Evolutionary conservation across 2,329 filamentous ascomycete genomes (phyloP).

Genomic region (Pseudogymnoascus sp.): DNA sequence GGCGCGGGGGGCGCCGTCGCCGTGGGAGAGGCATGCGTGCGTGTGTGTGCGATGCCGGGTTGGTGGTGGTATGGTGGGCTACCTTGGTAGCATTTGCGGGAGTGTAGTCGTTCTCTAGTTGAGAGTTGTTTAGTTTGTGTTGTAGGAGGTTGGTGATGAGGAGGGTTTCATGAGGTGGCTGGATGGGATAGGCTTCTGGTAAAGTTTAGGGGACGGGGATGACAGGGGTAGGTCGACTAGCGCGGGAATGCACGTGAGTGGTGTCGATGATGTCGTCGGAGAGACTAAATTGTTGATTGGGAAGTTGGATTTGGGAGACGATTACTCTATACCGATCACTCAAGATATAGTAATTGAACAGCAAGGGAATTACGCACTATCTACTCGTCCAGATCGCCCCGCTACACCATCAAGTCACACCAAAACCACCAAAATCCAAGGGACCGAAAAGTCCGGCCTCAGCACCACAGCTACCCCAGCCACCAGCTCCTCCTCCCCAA

Average conservation of each 20-base stretch:
- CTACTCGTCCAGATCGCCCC: no score
- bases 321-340: neutral
- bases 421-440: neutral
- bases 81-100: constrained; percentile 10
- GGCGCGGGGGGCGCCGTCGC: constrained; percentile 55
- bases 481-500: neutral
- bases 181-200: neutral
- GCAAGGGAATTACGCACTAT: neutral
- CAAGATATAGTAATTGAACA: neutral
- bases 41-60: neutral
- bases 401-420: neutral
- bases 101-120: neutral
- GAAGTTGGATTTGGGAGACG: neutral
- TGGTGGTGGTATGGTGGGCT: neutral
- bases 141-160: neutral
- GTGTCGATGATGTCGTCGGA: neutral
- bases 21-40: constrained; percentile 40
- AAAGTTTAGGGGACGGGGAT: constrained; percentile 4
- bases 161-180: constrained; percentile 6
- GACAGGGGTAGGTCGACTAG: constrained; percentile 9
- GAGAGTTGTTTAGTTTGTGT: neutral
- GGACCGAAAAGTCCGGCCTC: neutral
- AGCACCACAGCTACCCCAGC: neutral
- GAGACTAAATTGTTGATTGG: neutral
- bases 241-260: neutral